phyloP scores from a whole-genome alignment of 208 protist genomes.

The Strigomonas culicis region DNA sequence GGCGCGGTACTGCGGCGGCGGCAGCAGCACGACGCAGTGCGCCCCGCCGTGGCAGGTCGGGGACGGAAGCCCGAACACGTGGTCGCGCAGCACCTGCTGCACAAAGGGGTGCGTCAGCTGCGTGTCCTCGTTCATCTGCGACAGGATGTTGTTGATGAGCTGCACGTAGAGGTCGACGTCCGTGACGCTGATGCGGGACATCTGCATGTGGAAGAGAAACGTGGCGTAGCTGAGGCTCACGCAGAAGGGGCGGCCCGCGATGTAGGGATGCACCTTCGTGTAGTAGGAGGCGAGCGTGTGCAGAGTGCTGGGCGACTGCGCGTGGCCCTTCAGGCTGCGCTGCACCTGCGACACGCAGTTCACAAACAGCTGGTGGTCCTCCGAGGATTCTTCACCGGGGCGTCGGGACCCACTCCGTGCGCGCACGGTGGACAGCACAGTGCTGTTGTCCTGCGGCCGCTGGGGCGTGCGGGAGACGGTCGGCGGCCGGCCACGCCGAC shows the following conservation, averaged over 20 bases:
- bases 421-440: background rate
- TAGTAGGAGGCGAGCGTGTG: constrained; percentile 88
- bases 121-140: constrained; percentile 58
- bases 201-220: constrained; percentile 90
- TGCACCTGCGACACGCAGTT: constrained; percentile 83
- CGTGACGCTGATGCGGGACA: constrained; percentile 73
- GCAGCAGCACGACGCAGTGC: constrained; percentile 80
- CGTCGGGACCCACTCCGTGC: background rate
- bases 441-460: constrained; percentile 14
- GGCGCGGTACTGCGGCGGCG: constrained; percentile 77
- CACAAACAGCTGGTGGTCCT: constrained; percentile 60
- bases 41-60: constrained; percentile 59
- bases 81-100: constrained; percentile 74
- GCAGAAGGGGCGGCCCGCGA: constrained; percentile 82
- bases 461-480: constrained; percentile 3
- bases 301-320: constrained; percentile 67
- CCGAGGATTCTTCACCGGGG: constrained; percentile 10
- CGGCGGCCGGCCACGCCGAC: constrained; percentile 11
- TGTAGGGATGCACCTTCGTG: constrained; percentile 62
- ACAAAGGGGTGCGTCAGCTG: constrained; percentile 79
- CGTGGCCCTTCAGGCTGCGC: constrained; percentile 67
- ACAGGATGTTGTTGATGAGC: constrained; percentile 62
- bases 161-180: constrained; percentile 87
- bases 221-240: constrained; percentile 85
- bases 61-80: constrained; percentile 84